Conservation (phyloP, 2,329 filamentous ascomycete species). For the Ramichloridium luteum region DNA sequence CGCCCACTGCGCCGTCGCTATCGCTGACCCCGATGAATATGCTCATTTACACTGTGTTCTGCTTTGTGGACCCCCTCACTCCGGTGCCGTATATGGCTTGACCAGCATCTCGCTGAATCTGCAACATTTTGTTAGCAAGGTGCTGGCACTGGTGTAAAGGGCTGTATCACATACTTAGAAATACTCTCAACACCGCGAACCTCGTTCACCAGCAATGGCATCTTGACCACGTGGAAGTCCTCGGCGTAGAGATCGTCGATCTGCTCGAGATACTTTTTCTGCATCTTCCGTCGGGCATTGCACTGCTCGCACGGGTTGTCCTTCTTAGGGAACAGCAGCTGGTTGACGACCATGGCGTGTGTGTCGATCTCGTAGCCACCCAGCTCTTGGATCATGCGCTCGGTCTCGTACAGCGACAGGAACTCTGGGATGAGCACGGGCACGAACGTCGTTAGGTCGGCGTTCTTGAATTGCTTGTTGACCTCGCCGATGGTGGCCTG, state of each 20-base stretch:
- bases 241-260: slow-evolving; percentile 93
- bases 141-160: not conserved
- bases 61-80: too few species aligned
- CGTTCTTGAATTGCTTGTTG: slow-evolving; percentile 96
- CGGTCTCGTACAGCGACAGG: slow-evolving; percentile 90
- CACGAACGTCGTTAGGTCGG: slow-evolving; percentile 89
- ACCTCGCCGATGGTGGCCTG: slow-evolving; percentile 90
- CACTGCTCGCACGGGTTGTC: slow-evolving; percentile 88
- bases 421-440: slow-evolving; percentile 99
- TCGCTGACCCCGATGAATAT: too few species aligned
- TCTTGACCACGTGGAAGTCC: slow-evolving; percentile 98
- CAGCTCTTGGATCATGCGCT: slow-evolving; percentile 98
- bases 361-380: slow-evolving; percentile 89
- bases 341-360: slow-evolving; percentile 95
- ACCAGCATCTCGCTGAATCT: slow-evolving; percentile 73
- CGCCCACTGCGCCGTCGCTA: too few species aligned
- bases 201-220: slow-evolving; percentile 92
- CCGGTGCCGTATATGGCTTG: slow-evolving; percentile 59
- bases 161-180: slow-evolving; percentile 45
- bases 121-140: slow-evolving; percentile 17
- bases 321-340: slow-evolving; percentile 82
- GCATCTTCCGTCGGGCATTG: slow-evolving; percentile 90
- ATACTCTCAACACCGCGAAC: slow-evolving; percentile 89
- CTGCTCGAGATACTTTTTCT: slow-evolving; percentile 98
- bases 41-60: too few species aligned